Base-by-base conservation (phyloP, 768 basidiomycete genomes). In the Suillus discolor region DNA sequence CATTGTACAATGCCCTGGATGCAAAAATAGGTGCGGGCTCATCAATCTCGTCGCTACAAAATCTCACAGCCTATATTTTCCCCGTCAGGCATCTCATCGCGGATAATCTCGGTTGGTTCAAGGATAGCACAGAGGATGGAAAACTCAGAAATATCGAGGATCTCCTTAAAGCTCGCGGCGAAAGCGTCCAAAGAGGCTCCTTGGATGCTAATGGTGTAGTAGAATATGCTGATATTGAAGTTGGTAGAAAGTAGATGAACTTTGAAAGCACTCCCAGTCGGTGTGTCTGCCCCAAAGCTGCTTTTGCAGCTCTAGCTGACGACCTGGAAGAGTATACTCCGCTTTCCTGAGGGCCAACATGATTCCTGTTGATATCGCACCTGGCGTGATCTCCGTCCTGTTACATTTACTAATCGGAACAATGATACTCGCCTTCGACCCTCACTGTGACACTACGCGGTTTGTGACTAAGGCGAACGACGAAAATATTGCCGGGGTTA, bases 101-200 rank as follows among this genome's bases (percentile, higher is more conserved):
- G 5, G 95, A 97, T 73, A 89, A 97, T 71, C 78, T 97, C 15
- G 92, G 91, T 1, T 97, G 95, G 95, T 97, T 97, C 80, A 89
- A 93, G 71, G 93, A 95, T 36, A 84, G 80, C 66, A 94, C 91
- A 6, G 78, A 87, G 66, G 87, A 87, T 6, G 93, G 92, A 6
- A 88, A 86, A 66, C 76, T 91, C 31, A 85, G 81, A 63, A 97
- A 92, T 1, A 80, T 99, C 4, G 97, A 98, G 75, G 92, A 95
- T 65, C 76, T 98, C 16, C 77, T 97, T 65, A 82, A 80, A 41
- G 88, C 84, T 0, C 90, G 89, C 62, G 97, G 97, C 1, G 95
- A 98, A 79, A 81, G 78, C 54, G 89, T 97, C 34, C 81, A 74
- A 62, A 78, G 82, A 66, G 87, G 88, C 59, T 78, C 77, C 66